Evolutionary conservation across 2,329 filamentous ascomycete species (phyloP), one percentile per base, ranked within the genome.

Genomic region (Apiospora hydei): DNA sequence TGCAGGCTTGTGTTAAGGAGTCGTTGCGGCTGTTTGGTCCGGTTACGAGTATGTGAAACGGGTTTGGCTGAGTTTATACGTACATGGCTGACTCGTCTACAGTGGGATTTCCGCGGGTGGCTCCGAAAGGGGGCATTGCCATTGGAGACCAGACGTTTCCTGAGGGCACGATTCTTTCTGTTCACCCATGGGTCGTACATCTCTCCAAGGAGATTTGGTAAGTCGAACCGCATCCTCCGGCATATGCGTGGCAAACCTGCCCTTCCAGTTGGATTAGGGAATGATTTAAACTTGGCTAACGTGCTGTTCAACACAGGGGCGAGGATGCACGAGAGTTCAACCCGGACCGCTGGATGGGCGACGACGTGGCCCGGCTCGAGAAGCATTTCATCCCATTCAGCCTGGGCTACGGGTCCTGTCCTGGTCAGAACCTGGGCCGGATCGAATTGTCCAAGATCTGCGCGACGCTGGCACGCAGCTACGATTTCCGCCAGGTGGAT

Each of bases 1-100:
- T 82, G 43, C 77, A 79, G 67, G 80, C 81, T n/a, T 81, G 80
- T 68, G 78, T 78, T 43, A 77, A 76, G 70, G 78, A 79, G 66
- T 66, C 73, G 21, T 70, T 79, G 66, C 74, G 78, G 21, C 24
- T 79, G 51, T 74, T 77, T 69, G 74, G 76, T 0, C 74, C 77
- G 18, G 77, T 73, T 11, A 47, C 34, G 44, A 44, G 24, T 68
- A 57, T 5, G 67, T 67, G 1, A 8, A 18, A 53, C 4, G 18
- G 34, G 2, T n/a, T 30, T 21, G 34, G 57, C 2, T 70, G 10
- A 57, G 21, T 0, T 26, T 64, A 4, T 4, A 6, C 34, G 5
- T 64, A 21, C 21, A 30, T 44, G 68, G 26, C 47, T 21, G 5
- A 49, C 44, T 47, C 53, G 51, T 4, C 7, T 1, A 26, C 47